phyloP scores from a whole-genome alignment of 768 basidiomycete species.

The Pholiota molesta region DNA sequence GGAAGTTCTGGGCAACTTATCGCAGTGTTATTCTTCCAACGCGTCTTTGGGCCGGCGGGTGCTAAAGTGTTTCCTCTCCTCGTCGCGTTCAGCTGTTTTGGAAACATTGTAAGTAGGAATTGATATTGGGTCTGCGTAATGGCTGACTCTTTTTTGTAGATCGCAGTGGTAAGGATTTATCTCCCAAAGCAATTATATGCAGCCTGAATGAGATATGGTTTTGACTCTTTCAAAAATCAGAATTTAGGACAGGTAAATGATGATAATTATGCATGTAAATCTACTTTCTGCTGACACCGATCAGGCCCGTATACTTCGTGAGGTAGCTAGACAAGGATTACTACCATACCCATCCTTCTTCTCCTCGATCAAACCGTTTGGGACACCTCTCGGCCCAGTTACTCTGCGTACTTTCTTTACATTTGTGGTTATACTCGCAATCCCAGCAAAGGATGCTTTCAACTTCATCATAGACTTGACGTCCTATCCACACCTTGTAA shows the following conservation, averaged over 20 bases:
- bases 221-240: constrained; percentile 2
- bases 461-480: constrained; percentile 42
- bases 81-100: constrained; percentile 37
- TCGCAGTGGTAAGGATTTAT: constrained; percentile 30
- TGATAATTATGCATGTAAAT: neutral
- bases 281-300: neutral
- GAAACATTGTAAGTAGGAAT: constrained; percentile 35
- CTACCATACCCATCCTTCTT: constrained; percentile 52
- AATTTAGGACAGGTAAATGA: constrained; percentile 30
- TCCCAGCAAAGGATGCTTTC: constrained; percentile 39
- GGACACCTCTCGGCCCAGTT: constrained; percentile 48
- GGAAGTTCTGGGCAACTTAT: constrained; percentile 35
- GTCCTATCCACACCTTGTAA: constrained; percentile 41
- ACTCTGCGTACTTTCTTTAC: constrained; percentile 42
- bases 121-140: neutral
- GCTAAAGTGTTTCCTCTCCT: constrained; percentile 33
- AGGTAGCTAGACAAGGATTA: constrained; percentile 55
- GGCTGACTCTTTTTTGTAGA: constrained; percentile 18
- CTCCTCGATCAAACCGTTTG: constrained; percentile 50
- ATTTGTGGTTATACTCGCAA: constrained; percentile 41
- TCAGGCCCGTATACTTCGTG: constrained; percentile 49
- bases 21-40: constrained; percentile 37
- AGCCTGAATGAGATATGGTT: neutral
- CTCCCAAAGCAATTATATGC: neutral
- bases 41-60: constrained; percentile 31